Base-by-base conservation (phyloP, 2,329 filamentous ascomycete genomes). In the Colletotrichum paranaense region DNA sequence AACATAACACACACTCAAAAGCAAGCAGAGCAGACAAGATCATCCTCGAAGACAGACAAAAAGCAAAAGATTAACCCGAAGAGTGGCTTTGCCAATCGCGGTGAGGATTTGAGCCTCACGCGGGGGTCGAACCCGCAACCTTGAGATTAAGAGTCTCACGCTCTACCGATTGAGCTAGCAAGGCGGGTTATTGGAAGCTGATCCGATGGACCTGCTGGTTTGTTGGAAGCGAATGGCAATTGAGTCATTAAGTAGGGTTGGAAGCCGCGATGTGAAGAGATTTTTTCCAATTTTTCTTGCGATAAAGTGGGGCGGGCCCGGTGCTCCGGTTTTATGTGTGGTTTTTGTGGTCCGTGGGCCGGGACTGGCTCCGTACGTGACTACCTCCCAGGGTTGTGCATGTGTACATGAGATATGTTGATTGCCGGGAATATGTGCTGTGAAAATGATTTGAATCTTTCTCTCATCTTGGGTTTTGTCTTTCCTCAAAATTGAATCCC, bases 151-250 rank as follows among this genome's bases (percentile, higher is more conserved):
- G 90, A 92, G 90, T 92, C 90, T 91, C 87, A 92, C 90, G 90
- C 90, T 92, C 90, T 92, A 92, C 89, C 88, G 88, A 91, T 91
- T 91, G 89, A 91, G 89, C 89, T 91, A 91, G 86, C 87, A 65
- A 65, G 62, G 62, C 62, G 62, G 52, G 62, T 56, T 64, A 64
- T 4, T 22, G 12, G 7, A 52, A 62, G 56, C 60, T 65, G 67
- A 57, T 66, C 70, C 16, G 24, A 24, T 26, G 66, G 69, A 72
- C 28, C 66, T 49, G 52, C 69, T 67, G 26, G 14, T 16, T 28
- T 57, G 56, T 67, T 71, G 63, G 8, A 0, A 16, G 0, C 1
- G 0, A 0, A 0, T 0, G 0, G 2, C 1, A 1, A 7, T 71
- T 71, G 68, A 62, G 68, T 67, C 49, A 30, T 56, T 1, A 67